These are phyloP conservation scores for Butyriboletus loyo DNA, from an alignment of 768 basidiomycete species.

Conservation along the genomic window DNA sequence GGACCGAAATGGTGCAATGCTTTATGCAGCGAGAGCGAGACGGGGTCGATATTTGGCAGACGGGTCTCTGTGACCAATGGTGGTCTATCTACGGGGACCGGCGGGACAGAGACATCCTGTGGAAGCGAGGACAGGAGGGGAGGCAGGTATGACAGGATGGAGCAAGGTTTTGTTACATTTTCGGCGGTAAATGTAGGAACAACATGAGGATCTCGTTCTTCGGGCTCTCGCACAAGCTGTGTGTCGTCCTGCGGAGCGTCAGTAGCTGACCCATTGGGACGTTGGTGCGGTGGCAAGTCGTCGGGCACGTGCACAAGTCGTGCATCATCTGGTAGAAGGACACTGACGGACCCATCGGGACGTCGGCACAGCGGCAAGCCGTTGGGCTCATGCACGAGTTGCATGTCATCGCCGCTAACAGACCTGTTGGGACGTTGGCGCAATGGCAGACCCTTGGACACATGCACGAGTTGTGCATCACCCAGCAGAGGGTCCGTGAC, in stretches of 20 bases:
- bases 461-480: not conserved
- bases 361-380: not conserved
- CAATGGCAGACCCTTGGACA: not conserved
- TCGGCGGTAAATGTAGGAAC: slow-evolving; percentile 49
- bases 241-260: not conserved
- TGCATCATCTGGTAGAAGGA: not conserved
- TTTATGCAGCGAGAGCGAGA: slow-evolving; percentile 80
- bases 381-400: not conserved
- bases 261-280: no score
- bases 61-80: slow-evolving; percentile 67
- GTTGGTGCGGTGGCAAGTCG: not conserved
- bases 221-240: not conserved
- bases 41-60: slow-evolving; percentile 82
- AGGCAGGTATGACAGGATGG: slow-evolving; percentile 75
- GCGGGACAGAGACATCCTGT: slow-evolving; percentile 30
- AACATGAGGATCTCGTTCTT: slow-evolving; percentile 49
- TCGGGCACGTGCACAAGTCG: not conserved
- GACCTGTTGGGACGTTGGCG: not conserved
- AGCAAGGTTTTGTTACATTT: slow-evolving; percentile 34
- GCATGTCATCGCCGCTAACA: not conserved
- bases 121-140: slow-evolving; percentile 81
- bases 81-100: slow-evolving; percentile 31
- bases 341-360: not conserved
- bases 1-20: slow-evolving; percentile 79
- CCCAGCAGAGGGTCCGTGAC: not conserved